Evolutionary conservation across 106 monocot genomes (phyloP), one percentile per base, ranked within the genome.

Genomic region (Dioscorea alata): DNA sequence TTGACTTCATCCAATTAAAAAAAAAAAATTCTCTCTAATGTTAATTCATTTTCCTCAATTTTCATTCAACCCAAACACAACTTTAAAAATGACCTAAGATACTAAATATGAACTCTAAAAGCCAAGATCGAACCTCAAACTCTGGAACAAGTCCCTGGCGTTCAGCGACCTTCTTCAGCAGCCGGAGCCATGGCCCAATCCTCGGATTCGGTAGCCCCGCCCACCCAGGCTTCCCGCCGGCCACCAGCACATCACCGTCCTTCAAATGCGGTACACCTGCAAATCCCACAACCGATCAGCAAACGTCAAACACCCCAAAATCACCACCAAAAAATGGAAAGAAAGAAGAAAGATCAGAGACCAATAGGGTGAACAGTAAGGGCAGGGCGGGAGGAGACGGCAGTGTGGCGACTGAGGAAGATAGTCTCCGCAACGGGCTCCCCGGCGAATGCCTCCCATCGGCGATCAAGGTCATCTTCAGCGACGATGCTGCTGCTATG

Each of bases 301-400:
- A 15, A 16, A 13, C 23, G 35, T 61, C 28, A 28, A 28, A 28
- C 28, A 28, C 22, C 25, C 16, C 23, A 28, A 25, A 10, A 50
- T 12, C 50, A 12, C 34, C 21, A 49, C 6, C 24, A 20, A 8
- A 16, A 7, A 56, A 66, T 17, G 15, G 16, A 33, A 19, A 31
- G 23, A 17, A 23, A 4, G 33, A 31, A 70, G 61, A 48, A 28
- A 50, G 14, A 51, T 58, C 50, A 49, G 34, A 4, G 35, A 96
- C 96, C 97, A 17, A 97, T 97, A 10, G 97, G 97, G 35, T 97
- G 97, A 34, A 97, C 97, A 33, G 97, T 97, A 42, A 97, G 81
- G 15, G 97, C 92, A 20, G 97, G 97, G 5, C 88, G 86, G 62
- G 73, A 75, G 50, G 86, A 84, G 54, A 79, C 89, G 28, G 97